These are phyloP conservation scores for Phytophthora pluvialis DNA, from an alignment of 352 stramenopile genomes.

Conservation along the genomic window DNA sequence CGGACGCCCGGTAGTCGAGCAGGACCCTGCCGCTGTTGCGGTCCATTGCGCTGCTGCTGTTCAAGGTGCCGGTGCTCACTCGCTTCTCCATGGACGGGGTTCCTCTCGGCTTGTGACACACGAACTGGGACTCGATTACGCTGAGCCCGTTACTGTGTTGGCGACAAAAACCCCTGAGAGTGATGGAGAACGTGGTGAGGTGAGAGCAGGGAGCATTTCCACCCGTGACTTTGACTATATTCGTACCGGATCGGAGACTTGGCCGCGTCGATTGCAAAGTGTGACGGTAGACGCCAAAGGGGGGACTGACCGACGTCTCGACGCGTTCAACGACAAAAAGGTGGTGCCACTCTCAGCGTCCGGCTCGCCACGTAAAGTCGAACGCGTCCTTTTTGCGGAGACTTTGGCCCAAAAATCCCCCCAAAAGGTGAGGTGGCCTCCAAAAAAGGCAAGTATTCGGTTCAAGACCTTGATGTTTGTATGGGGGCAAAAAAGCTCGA, in stretches of 20 bases:
- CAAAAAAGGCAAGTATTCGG: conserved; percentile 24
- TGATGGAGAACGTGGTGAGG: not conserved
- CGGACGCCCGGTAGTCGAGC: conserved; percentile 39
- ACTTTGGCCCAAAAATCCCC: not conserved
- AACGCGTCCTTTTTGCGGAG: conserved; percentile 20
- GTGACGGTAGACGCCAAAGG: conserved; percentile 11
- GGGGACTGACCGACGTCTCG: conserved; percentile 27
- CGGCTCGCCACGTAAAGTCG: conserved; percentile 22
- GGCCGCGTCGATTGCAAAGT: conserved; percentile 37
- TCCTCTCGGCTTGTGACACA: conserved; percentile 5
- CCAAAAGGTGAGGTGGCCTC: not conserved
- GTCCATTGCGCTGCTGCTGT: conserved; percentile 32
- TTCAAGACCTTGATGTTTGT: conserved; percentile 27
- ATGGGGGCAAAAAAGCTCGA: conserved; percentile 10
- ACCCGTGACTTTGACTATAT: not conserved
- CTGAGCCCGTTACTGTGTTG: not conserved
- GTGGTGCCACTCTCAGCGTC: conserved; percentile 20
- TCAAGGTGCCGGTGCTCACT: conserved; percentile 23
- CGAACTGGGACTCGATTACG: not conserved
- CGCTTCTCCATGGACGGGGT: conserved; percentile 18
- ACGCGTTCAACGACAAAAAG: conserved; percentile 27
- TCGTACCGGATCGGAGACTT: conserved; percentile 24
- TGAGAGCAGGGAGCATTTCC: conserved; percentile 5
- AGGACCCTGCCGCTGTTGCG: conserved; percentile 25
- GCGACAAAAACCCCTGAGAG: too few relatives aligned